phyloP scores from a whole-genome alignment of 768 basidiomycete species.

The Hypholoma fasciculare region DNA sequence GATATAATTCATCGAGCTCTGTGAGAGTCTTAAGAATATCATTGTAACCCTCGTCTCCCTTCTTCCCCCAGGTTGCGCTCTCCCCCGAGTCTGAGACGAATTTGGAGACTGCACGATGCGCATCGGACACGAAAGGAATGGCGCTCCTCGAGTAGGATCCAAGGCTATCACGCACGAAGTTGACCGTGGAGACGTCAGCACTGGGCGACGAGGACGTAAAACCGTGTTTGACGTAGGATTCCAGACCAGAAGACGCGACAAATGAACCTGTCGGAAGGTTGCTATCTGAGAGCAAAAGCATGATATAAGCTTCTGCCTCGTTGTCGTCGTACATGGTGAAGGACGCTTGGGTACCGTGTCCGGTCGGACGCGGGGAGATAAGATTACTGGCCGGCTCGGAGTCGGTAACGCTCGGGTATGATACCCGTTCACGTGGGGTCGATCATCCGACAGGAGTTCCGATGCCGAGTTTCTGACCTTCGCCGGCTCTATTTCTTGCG shows the following conservation, averaged over 20 bases:
- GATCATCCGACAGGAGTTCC: conserved; percentile 12
- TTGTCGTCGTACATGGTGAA: conserved; percentile 12
- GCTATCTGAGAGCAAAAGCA: conserved; percentile 83
- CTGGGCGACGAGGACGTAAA: conserved; percentile 61
- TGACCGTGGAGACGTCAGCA: conserved; percentile 36
- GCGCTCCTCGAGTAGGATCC: conserved; percentile 78
- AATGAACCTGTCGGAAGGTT: conserved; percentile 98
- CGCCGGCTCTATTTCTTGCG: conserved; percentile 7
- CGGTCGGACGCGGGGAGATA: conserved; percentile 8
- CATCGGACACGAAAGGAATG: conserved; percentile 76
- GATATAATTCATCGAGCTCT: conserved; percentile 74
- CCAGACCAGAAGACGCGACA: conserved; percentile 91
- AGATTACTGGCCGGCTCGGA: conserved; percentile 9
- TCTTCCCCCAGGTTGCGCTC: background rate
- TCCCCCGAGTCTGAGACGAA: conserved; percentile 15
- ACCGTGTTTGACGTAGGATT: conserved; percentile 88
- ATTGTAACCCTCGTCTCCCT: conserved; percentile 14
- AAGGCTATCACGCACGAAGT: conserved; percentile 72
- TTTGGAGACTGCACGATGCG: conserved; percentile 46
- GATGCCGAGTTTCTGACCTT: conserved; percentile 8
- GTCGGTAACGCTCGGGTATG: background rate
- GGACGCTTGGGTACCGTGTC: background rate
- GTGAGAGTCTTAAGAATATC: conserved; percentile 42
- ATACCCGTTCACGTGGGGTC: conserved; percentile 11
- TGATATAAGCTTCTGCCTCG: conserved; percentile 46